Evolutionary conservation across 2,329 filamentous ascomycete genomes (phyloP).

Genomic region (Karstenula rhodostoma): DNA sequence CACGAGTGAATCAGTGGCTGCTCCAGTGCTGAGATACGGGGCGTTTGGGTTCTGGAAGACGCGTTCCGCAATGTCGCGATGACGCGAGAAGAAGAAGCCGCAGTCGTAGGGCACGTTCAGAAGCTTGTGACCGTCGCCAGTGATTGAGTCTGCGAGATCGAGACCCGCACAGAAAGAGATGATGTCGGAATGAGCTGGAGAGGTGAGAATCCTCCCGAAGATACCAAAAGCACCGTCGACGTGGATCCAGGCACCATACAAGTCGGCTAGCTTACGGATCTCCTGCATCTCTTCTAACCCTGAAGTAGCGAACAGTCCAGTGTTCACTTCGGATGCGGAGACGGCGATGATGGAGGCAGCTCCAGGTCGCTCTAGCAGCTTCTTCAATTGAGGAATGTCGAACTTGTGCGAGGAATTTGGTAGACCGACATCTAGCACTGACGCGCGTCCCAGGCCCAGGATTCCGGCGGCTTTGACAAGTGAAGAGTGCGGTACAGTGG

Average conservation of each 20-base stretch:
- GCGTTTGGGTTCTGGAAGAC: constrained; percentile 88
- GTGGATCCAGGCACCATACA: constrained; percentile 84
- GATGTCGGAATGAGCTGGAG: constrained; percentile 65
- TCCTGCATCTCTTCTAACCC: constrained; percentile 65
- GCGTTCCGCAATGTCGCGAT: constrained; percentile 63
- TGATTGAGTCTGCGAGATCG: constrained; percentile 86
- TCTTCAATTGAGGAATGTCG: constrained; percentile 71
- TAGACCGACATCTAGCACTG: constrained; percentile 68
- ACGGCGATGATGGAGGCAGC: constrained; percentile 78
- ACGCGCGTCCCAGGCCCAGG: constrained; percentile 76
- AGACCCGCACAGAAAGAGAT: constrained; percentile 66
- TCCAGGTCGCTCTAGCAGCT: constrained; percentile 61
- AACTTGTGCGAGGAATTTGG: constrained; percentile 71
- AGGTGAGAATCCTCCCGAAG: constrained; percentile 73
- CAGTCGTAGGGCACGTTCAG: constrained; percentile 95
- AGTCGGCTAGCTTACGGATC: constrained; percentile 74
- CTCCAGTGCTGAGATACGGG: constrained; percentile 70
- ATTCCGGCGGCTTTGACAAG: constrained; percentile 83
- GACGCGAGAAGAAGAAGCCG: constrained; percentile 84
- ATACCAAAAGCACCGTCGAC: constrained; percentile 92
- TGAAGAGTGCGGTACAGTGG: constrained; percentile 84
- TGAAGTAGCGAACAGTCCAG: constrained; percentile 76
- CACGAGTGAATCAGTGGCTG: constrained; percentile 62
- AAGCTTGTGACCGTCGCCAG: constrained; percentile 88
- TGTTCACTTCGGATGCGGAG: constrained; percentile 92